phyloP scores from a whole-genome alignment of 768 basidiomycete species.

The Mycena vitilis region DNA sequence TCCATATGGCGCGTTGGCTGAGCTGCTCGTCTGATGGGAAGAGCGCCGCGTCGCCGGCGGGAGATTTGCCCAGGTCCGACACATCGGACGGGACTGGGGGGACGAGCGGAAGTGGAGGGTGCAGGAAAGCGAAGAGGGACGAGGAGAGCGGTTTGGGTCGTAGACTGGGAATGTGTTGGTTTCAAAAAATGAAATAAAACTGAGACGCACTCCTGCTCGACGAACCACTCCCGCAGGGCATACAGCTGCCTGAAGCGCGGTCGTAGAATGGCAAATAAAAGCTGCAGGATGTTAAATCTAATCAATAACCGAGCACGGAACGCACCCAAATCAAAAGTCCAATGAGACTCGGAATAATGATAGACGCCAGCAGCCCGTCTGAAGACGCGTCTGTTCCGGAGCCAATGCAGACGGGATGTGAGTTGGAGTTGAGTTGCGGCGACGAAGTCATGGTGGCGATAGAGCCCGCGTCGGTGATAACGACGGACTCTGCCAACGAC shows the following conservation, averaged over 20 bases:
- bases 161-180: constrained; percentile 52
- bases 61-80: constrained; percentile 63
- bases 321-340: constrained; percentile 80
- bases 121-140: constrained; percentile 74
- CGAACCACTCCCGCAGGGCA: constrained; percentile 81
- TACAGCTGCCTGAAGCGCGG: constrained; percentile 81
- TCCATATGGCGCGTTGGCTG: constrained; percentile 76
- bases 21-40: constrained; percentile 85
- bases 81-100: constrained; percentile 69
- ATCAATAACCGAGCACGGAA: constrained; percentile 21
- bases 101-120: constrained; percentile 75
- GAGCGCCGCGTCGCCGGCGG: constrained; percentile 60
- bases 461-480: constrained; percentile 24
- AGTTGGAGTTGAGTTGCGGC: constrained; percentile 30
- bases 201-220: constrained; percentile 69
- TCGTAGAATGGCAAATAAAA: constrained; percentile 74
- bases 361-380: constrained; percentile 68
- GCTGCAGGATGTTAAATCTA: constrained; percentile 47
- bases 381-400: constrained; percentile 72
- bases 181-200: background rate
- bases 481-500: constrained; percentile 30
- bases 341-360: constrained; percentile 66
- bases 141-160: constrained; percentile 72
- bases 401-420: constrained; percentile 68
- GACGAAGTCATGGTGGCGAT: constrained; percentile 17